These are phyloP conservation scores for Scleroderma citrinum DNA, from an alignment of 768 basidiomycete genomes.

Conservation along the genomic window DNA sequence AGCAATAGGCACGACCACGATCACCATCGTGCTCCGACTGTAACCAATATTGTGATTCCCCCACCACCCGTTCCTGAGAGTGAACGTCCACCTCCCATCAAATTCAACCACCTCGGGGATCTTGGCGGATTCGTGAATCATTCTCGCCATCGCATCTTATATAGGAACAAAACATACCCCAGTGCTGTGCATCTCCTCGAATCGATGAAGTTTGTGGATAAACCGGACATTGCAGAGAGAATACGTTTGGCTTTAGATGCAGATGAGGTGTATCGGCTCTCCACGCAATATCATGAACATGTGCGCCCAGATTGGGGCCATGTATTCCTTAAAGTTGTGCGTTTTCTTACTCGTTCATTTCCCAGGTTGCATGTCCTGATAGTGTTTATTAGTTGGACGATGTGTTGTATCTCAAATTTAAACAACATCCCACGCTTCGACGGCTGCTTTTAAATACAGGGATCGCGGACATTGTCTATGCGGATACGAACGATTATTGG, in stretches of 20 bases:
- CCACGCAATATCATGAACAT: conserved; percentile 27
- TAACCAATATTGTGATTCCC: conserved; percentile 21
- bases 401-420: conserved; percentile 62
- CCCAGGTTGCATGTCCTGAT: neutral
- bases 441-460: conserved; percentile 50
- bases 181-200: conserved; percentile 73
- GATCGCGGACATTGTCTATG: conserved; percentile 44
- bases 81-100: conserved; percentile 21
- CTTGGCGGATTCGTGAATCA: conserved; percentile 56
- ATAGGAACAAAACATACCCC: conserved; percentile 51
- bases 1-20: conserved; percentile 13
- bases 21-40: conserved; percentile 12
- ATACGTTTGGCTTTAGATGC: conserved; percentile 43
- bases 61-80: conserved; percentile 16
- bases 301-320: conserved; percentile 54
- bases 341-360: conserved; percentile 22
- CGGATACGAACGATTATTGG: conserved; percentile 62
- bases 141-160: conserved; percentile 57
- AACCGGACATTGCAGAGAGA: conserved; percentile 48
- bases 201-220: conserved; percentile 59
- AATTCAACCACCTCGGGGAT: conserved; percentile 38
- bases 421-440: conserved; percentile 59
- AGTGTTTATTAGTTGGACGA: conserved; percentile 51
- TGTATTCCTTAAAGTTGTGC: conserved; percentile 45
- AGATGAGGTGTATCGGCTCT: conserved; percentile 34